Evolutionary conservation across 1,284 basidiomycete species (phyloP), one percentile per base, ranked within the genome.

Genomic region (Naganishia liquefaciens): DNA sequence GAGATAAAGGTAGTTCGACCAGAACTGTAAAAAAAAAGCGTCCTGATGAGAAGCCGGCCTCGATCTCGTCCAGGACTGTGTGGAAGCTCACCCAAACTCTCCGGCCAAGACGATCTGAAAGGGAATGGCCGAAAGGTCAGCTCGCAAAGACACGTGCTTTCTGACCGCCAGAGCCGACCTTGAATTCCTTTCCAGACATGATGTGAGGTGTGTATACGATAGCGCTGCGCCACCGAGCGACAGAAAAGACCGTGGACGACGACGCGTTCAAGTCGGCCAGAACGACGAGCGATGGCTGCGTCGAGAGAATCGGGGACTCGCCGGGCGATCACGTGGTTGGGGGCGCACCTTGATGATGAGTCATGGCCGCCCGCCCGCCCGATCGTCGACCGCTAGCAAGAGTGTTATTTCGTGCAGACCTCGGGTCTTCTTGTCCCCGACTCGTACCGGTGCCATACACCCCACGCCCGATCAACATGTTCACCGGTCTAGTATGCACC

Each of bases 1-100:
- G 66, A 54, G 33, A 68, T 68, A 43, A 70, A 70, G 13, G 69
- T 42, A 0, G 68, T 66, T 57, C 68, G 54, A 3, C 69, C 69
- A 15, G 66, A 64, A n/a, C 69, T 54, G 30, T n/a, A 60, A 9
- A 3, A 11, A 13, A 10, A 53, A 9, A 28, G 28, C 17, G 39
- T 15, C 11, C 17, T 43, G 39, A 23, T 17, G 39, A 6, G n/a
- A 43, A 37, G 5, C 17, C 11, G 39, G 3, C 13, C 10, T 25
- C 23, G n/a, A 37, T 9, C 13, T 17, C 19, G 5, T 4, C 7
- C 6, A 53, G 51, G 10, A 27, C 17, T 23, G 37, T 3, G 30
- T n/a, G 25, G 37, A 19, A 7, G 43, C 49, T 30, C 25, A 52
- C 49, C 51, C 69, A 52, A 70, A 68, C 25, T 66, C 64, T 27